Evolutionary conservation across 805 yeast genomes (phyloP).

Genomic region (Saccharomycopsis babjevae): DNA sequence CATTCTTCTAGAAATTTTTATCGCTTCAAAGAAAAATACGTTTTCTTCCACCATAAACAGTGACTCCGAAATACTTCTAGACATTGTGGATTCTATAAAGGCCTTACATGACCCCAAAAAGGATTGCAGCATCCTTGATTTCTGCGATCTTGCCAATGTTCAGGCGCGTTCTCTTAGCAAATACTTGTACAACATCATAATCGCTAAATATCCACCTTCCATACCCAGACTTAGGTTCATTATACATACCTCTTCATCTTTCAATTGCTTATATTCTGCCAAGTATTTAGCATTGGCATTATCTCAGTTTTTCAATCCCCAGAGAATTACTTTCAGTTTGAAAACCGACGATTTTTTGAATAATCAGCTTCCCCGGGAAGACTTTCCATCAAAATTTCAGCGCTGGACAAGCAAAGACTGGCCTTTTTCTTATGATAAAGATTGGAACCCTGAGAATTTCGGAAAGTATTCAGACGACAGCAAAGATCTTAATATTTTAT

Average conservation of each 20-base stretch:
- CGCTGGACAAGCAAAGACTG: neutral
- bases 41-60: neutral
- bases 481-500: neutral
- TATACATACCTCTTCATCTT: constrained; percentile 12
- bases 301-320: neutral
- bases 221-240: neutral
- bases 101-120: neutral
- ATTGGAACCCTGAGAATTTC: neutral
- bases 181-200: neutral
- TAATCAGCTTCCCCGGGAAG: neutral
- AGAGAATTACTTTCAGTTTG: neutral
- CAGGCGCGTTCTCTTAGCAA: constrained; percentile 9
- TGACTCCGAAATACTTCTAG: neutral
- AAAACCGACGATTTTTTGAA: constrained; percentile 9
- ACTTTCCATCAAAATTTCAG: neutral
- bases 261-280: constrained; percentile 4
- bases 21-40: neutral
- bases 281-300: neutral
- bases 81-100: neutral
- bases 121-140: neutral
- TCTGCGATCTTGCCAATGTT: constrained; percentile 3
- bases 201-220: neutral
- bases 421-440: neutral
- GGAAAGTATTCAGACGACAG: neutral
- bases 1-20: neutral